These are phyloP conservation scores for Ormosia semicastrata DNA, from an alignment of 306 rosid genomes.

Conservation along the genomic window DNA sequence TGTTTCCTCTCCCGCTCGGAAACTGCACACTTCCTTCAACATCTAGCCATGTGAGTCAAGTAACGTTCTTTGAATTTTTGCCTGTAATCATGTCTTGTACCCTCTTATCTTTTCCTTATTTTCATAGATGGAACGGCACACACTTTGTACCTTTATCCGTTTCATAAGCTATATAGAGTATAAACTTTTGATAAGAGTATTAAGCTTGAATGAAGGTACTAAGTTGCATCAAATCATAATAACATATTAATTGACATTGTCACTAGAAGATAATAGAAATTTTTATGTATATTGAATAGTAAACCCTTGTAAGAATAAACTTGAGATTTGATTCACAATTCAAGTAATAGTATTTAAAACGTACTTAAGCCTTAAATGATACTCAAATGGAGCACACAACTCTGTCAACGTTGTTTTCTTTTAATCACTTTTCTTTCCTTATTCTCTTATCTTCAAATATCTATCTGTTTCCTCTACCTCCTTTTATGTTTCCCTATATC, in stretches of 20 bases:
- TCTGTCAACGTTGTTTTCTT: background rate
- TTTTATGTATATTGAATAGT: background rate
- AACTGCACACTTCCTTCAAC: conserved; percentile 37
- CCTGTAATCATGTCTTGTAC: background rate
- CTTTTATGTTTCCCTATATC: background rate
- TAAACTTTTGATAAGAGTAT: background rate
- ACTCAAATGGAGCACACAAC: background rate
- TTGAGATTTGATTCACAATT: background rate
- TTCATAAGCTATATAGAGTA: background rate
- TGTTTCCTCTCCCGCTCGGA: conserved; percentile 39
- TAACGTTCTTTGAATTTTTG: background rate
- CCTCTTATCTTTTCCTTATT: background rate
- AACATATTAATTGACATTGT: background rate
- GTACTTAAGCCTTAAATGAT: background rate
- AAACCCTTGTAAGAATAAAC: background rate
- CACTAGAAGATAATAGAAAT: background rate
- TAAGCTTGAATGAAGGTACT: background rate
- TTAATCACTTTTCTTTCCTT: background rate
- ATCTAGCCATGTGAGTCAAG: conserved; percentile 53
- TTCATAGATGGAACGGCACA: background rate
- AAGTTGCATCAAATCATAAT: conserved; percentile 1
- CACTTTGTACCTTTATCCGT: background rate
- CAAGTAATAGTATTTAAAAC: background rate
- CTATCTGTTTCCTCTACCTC: background rate
- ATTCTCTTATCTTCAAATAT: background rate